phyloP scores from a whole-genome alignment of 1,139 yeast genomes.

The Taphrina confusa region DNA sequence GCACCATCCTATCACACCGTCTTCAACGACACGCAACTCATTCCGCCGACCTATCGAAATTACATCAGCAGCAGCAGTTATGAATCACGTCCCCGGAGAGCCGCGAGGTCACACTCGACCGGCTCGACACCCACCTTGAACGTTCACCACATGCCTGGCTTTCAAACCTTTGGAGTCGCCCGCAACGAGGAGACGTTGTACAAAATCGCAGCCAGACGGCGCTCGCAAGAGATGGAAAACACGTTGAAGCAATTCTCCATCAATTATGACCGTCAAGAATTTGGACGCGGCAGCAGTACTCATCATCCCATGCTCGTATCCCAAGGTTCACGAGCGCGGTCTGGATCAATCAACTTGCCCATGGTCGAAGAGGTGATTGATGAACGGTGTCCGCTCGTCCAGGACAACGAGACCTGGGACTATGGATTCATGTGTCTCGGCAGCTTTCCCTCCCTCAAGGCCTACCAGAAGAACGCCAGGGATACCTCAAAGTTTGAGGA shows the following conservation, averaged over 20 bases:
- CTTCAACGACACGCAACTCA: conserved; percentile 14
- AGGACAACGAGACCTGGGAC: conserved; percentile 21
- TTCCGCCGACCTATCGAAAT: neutral
- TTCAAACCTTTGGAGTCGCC: conserved; percentile 10
- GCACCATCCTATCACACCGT: conserved; percentile 19
- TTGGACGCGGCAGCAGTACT: conserved; percentile 10
- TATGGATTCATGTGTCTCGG: conserved; percentile 18
- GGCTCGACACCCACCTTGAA: neutral
- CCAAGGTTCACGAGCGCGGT: neutral
- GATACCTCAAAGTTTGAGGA: conserved; percentile 9
- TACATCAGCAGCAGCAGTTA: neutral
- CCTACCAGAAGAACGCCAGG: neutral
- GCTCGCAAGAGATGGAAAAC: conserved; percentile 4
- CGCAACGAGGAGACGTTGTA: conserved; percentile 21
- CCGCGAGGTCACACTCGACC: neutral
- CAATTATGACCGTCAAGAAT: conserved; percentile 16
- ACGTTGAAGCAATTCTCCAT: conserved; percentile 22
- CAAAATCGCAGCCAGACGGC: conserved; percentile 18
- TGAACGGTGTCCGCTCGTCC: conserved; percentile 2
- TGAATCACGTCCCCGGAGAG: neutral
- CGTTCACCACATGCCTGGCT: conserved; percentile 5
- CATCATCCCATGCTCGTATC: conserved; percentile 18
- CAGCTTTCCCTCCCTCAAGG: conserved; percentile 2
- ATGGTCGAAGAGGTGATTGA: conserved; percentile 1
- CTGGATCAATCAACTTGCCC: neutral